phyloP scores from a whole-genome alignment of 371 early-diverging fungal species.

The Mortierella sp. region DNA sequence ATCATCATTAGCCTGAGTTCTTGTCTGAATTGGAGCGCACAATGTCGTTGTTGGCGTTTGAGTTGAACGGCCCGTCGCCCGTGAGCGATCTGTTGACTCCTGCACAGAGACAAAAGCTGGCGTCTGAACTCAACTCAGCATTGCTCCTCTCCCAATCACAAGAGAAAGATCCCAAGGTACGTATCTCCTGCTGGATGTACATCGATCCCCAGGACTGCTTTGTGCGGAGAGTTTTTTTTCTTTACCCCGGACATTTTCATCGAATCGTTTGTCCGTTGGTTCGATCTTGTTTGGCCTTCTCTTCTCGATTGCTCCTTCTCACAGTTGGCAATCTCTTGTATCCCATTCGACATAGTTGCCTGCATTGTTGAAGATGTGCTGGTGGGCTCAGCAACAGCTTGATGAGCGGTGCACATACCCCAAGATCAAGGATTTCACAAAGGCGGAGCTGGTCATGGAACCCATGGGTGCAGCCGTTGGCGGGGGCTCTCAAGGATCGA shows the following conservation, averaged over 20 bases:
- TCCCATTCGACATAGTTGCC: conserved; percentile 67
- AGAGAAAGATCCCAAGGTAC: conserved; percentile 89
- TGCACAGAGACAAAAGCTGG: conserved; percentile 92
- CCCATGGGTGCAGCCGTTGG: conserved; percentile 31
- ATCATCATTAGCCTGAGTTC: conserved; percentile 91
- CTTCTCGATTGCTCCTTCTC: background rate
- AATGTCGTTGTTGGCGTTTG: conserved; percentile 96
- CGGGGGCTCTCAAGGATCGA: conserved; percentile 18
- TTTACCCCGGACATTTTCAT: background rate
- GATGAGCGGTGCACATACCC: conserved; percentile 88
- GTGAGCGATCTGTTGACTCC: conserved; percentile 88
- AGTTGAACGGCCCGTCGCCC: conserved; percentile 75
- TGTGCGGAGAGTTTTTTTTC: conserved; percentile 13
- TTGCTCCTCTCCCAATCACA: conserved; percentile 91
- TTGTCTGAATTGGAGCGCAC: conserved; percentile 94
- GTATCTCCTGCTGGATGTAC: background rate
- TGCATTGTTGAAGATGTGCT: conserved; percentile 86
- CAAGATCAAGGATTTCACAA: conserved; percentile 85
- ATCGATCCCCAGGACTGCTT: background rate
- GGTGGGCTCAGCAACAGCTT: conserved; percentile 92
- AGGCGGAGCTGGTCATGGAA: conserved; percentile 76
- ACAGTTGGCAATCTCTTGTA: background rate
- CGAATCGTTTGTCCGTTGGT: background rate
- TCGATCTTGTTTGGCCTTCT: background rate
- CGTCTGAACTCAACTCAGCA: conserved; percentile 94